Evolutionary conservation across 2,329 filamentous ascomycete genomes (phyloP).

Genomic region (Xylariaceae sp.): DNA sequence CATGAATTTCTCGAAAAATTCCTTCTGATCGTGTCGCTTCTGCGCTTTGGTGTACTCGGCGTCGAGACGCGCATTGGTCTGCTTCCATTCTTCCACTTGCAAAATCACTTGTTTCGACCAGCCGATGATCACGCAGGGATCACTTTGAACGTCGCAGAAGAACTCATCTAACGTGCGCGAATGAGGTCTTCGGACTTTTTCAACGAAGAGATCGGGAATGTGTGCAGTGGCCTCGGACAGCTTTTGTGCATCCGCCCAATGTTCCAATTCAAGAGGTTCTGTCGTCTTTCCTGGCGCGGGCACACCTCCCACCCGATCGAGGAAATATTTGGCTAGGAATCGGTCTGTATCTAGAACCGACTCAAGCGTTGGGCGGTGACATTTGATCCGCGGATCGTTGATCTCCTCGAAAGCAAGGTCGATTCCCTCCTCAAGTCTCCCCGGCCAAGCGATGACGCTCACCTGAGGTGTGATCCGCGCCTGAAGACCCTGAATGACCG

Average conservation of each 20-base stretch:
- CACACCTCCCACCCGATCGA: slow-evolving; percentile 5
- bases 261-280: background rate
- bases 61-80: background rate
- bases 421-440: slow-evolving; percentile 4
- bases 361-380: slow-evolving; percentile 5
- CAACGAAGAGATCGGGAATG: slow-evolving; percentile 1
- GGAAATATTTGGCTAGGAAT: slow-evolving; percentile 14
- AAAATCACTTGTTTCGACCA: slow-evolving; percentile 5
- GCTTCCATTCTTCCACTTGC: slow-evolving; percentile 1
- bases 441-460: slow-evolving; percentile 10
- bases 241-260: background rate
- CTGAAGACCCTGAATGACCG: slow-evolving; percentile 5
- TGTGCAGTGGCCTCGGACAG: background rate
- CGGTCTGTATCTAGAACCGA: slow-evolving; percentile 6
- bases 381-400: slow-evolving; percentile 1
- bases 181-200: background rate
- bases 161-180: background rate
- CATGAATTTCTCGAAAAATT: slow-evolving; percentile 6
- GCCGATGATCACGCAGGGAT: slow-evolving; percentile 6
- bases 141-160: background rate
- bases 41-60: background rate
- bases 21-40: slow-evolving; percentile 5
- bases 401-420: slow-evolving; percentile 9
- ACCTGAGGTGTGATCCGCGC: background rate
- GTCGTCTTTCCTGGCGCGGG: slow-evolving; percentile 1